A percentile compares a stretch with the other conserved stretches of the same genome.
Conservation (phyloP, 2,329 filamentous ascomycete genomes). For the Colletotrichum cordylinicola region DNA sequence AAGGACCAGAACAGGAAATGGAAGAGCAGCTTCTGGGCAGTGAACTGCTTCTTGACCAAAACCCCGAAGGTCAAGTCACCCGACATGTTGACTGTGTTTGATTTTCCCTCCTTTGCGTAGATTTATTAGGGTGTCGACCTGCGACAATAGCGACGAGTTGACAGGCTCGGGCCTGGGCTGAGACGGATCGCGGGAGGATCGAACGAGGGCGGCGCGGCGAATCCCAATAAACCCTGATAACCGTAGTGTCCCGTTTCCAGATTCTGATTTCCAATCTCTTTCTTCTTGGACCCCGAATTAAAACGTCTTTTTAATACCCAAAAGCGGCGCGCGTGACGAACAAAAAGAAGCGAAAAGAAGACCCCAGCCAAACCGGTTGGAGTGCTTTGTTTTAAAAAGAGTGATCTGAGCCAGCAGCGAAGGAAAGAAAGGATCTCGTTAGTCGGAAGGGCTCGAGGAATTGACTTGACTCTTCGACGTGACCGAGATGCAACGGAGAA, state of each 20-base stretch:
- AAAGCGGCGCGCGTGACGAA: constrained; percentile 23
- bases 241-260: neutral
- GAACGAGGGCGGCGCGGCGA: neutral
- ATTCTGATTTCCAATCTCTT: constrained; percentile 6
- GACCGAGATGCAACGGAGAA: constrained; percentile 40
- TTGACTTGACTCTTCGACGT: constrained; percentile 50
- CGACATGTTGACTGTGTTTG: constrained; percentile 45
- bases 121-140: constrained; percentile 53
- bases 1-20: constrained; percentile 82
- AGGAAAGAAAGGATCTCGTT: constrained; percentile 43
- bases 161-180: constrained; percentile 21
- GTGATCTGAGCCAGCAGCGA: constrained; percentile 67
- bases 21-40: constrained; percentile 75
- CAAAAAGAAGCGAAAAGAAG: constrained; percentile 33
- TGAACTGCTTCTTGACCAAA: constrained; percentile 69
- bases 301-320: constrained; percentile 13
- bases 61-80: constrained; percentile 34
- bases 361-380: constrained; percentile 20
- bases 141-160: constrained; percentile 49
- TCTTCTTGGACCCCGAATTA: constrained; percentile 14
- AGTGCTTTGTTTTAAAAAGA: constrained; percentile 32
- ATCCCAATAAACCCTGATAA: constrained; percentile 4
- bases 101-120: neutral
- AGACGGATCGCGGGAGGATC: neutral
- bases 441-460: constrained; percentile 37